Evolutionary conservation across 768 basidiomycete species (phyloP).

Genomic region (Pisolithus marmoratus): DNA sequence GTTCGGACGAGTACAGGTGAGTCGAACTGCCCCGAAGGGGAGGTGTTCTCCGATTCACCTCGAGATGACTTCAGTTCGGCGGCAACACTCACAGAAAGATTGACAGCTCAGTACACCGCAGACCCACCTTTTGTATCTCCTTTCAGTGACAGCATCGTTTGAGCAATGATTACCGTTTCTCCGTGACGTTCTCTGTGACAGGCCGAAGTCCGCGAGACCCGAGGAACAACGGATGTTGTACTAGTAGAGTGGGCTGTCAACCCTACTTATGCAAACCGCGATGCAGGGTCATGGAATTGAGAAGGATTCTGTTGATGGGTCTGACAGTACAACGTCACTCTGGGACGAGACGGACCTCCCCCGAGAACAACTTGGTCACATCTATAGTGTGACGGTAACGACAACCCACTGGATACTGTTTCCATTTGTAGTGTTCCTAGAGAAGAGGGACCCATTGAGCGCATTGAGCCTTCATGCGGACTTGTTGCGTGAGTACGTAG

Average conservation of each 20-base stretch:
- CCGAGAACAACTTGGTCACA: conserved; percentile 2
- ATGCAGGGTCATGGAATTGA: conserved; percentile 23
- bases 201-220: conserved; percentile 8
- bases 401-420: not conserved
- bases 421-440: conserved; percentile 19
- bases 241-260: conserved; percentile 24
- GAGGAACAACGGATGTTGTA: conserved; percentile 11
- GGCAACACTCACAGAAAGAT: no score
- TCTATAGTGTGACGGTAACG: conserved; percentile 2
- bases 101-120: no score
- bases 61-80: no score
- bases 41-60: no score
- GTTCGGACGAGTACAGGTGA: no score
- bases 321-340: conserved; percentile 4
- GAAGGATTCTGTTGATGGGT: not conserved
- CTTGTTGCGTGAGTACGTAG: no score
- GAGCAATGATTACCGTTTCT: conserved; percentile 59
- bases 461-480: no score
- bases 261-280: conserved; percentile 41
- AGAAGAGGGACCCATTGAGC: no score
- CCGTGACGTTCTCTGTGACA: conserved; percentile 35
- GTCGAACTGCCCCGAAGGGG: no score
- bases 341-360: conserved; percentile 1
- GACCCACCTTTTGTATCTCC: conserved; percentile 51
- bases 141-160: conserved; percentile 70